A percentile compares a stretch with the other conserved stretches of the same genome.
Evolutionary conservation across 2,329 filamentous ascomycete genomes (phyloP).

Genomic region (Cercospora sp.): DNA sequence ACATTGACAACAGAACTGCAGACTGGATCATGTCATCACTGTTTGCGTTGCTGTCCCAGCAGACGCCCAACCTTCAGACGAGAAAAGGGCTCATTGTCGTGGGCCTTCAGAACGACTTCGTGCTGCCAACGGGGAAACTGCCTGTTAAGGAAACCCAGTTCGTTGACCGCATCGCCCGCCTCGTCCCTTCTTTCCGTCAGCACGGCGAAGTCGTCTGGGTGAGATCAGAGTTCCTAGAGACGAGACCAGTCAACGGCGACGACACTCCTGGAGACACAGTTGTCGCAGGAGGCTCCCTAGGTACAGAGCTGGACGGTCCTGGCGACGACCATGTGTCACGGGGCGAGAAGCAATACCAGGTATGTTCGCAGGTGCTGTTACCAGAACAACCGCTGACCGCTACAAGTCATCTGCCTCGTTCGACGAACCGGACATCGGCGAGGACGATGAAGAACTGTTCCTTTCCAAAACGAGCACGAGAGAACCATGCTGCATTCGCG

Average conservation of each 20-base stretch:
- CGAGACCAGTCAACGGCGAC: conserved; percentile 23
- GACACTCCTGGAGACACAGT: conserved; percentile 31
- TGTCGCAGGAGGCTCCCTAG: conserved; percentile 26
- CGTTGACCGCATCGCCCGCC: conserved; percentile 62
- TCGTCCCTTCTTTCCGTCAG: conserved; percentile 72
- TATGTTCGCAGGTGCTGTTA: conserved; percentile 1
- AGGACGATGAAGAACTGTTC: conserved; percentile 50
- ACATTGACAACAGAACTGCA: not conserved
- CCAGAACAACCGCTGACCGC: conserved; percentile 11
- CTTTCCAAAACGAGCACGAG: conserved; percentile 42
- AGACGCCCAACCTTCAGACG: conserved; percentile 56
- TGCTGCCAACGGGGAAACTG: conserved; percentile 66
- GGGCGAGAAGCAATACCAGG: conserved; percentile 18
- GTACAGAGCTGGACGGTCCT: conserved; percentile 6
- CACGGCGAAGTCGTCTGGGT: conserved; percentile 81
- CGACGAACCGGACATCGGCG: conserved; percentile 21
- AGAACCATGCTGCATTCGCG: conserved; percentile 45
- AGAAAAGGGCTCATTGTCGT: conserved; percentile 74
- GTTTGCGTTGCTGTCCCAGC: conserved; percentile 47
- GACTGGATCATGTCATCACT: conserved; percentile 43
- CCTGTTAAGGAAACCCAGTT: conserved; percentile 65
- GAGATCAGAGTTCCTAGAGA: conserved; percentile 64
- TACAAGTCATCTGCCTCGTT: conserved; percentile 13
- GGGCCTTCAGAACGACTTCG: conserved; percentile 89
- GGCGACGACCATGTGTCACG: not conserved